A percentile compares a stretch with the other conserved stretches of the same genome.
Evolutionary conservation across 768 basidiomycete genomes (phyloP).

Genomic region (Pilatotrama ljubarskyi): DNA sequence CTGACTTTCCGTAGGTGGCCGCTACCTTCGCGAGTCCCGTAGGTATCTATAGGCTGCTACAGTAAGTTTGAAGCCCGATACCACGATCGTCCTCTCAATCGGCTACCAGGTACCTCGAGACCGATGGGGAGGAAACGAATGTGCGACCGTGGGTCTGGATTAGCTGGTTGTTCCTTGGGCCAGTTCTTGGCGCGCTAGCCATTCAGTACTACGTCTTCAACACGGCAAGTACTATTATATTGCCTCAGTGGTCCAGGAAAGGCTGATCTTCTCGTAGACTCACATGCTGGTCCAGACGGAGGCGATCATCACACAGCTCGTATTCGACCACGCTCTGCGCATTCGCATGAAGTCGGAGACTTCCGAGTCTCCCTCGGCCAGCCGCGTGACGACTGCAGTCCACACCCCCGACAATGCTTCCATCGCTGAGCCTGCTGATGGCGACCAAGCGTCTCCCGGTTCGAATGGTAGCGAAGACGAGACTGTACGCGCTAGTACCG

Average conservation of each 20-base stretch:
- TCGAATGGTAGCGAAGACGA: constrained; percentile 18
- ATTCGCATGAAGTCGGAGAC: constrained; percentile 47
- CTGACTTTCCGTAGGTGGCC: constrained; percentile 15
- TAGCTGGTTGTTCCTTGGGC: constrained; percentile 48
- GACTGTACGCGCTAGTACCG: constrained; percentile 18
- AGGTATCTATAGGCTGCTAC: constrained; percentile 37
- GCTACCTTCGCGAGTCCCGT: constrained; percentile 33
- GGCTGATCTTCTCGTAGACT: constrained; percentile 25
- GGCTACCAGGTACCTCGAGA: constrained; percentile 55
- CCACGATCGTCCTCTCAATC: background rate
- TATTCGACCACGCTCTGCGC: constrained; percentile 57
- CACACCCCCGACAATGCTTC: constrained; percentile 31
- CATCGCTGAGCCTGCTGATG: constrained; percentile 10
- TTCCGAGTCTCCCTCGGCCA: constrained; percentile 16
- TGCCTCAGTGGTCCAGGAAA: background rate
- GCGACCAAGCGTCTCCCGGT: background rate
- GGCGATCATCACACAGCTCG: constrained; percentile 50
- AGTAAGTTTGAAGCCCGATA: constrained; percentile 23
- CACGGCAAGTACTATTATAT: background rate
- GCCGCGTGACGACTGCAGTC: constrained; percentile 26
- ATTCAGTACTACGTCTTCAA: constrained; percentile 55
- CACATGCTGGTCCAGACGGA: constrained; percentile 42
- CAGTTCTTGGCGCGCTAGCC: constrained; percentile 42
- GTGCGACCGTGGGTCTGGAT: constrained; percentile 76
- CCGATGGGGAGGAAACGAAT: constrained; percentile 45